Evolutionary conservation across 805 yeast species (phyloP), one percentile per base, ranked within the genome.

Genomic region (Sugiyamaella marilandica): DNA sequence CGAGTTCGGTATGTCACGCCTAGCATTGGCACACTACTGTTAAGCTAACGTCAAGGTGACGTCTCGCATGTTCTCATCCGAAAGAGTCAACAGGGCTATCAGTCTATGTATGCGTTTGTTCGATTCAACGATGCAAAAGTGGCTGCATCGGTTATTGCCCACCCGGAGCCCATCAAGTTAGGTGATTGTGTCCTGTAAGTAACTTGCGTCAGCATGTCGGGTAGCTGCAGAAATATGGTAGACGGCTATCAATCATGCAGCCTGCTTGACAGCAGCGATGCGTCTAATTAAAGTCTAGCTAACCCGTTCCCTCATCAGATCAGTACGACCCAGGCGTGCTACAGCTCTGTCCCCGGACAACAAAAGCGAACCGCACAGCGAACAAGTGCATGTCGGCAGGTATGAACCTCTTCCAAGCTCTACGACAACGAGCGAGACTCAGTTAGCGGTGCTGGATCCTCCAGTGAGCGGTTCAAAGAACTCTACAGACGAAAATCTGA

Each of bases 1-100:
- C 11, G 46, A 37, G 11, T 52, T 52, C 21, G 55, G 55, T 41
- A 21, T 16, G 53, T 32, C 11, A 24, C 29, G 29, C 10, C n/a
- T 5, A 33, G 16, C 11, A 5, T 18, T 5, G n/a, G 37, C 16
- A 19, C 8, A 46, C 10, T 8, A n/a, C 16, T 32, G n/a, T 45
- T 18, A 21, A 14, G 14, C 43, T 39, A 39, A 39, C 43, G 2
- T 29, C 14, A 24, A 26, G 24, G 35, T 35, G 45, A 31, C 5
- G 24, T 29, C 13, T 46, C 34, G 32, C 51, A 24, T 45, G 41
- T 34, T 10, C 36, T 50, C 5, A 19, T 44, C 32, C 51, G 51
- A 10, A 46, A 45, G 19, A 31, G 26, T 18, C 45, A 36, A 18
- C 14, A n/a, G 13, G 21, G 18, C 14, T 9, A 21, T 18, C 34